Base-by-base conservation (phyloP, 2,329 filamentous ascomycete species). In the Monosporascus sp. region DNA sequence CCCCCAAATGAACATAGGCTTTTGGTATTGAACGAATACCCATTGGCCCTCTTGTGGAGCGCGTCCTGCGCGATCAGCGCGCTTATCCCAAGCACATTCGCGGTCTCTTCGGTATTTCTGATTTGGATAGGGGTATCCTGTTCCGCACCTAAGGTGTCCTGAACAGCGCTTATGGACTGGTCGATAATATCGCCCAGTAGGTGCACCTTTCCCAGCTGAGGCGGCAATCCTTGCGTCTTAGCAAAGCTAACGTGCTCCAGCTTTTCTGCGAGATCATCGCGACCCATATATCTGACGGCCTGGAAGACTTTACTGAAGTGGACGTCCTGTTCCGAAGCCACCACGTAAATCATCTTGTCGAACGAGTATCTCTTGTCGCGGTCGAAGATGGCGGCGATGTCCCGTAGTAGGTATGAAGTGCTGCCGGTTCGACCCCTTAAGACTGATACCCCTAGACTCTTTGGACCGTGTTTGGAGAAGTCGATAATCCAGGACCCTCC, bases 1-100 rank as follows among this genome's bases (percentile, higher is more conserved):
- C 89, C 89, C 72, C 94, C 89, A 60, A 92, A 92, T 3, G 86
- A 89, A 7, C 85, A 88, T 87, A 94, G 92, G 60, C 82, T 80
- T 55, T 90, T 84, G 78, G 91, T 85, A 73, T 92, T 86, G 72
- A 93, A 92, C 53, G 80, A 77, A 67, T 85, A 86, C 71, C 49
- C 47, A 7, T 48, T 53, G 1, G 49, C 20, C 20, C 60, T 45
- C 45, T 84, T 84, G 70, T 84, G 84, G 69, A 84, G 80, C 64
- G 40, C 49, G 47, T 57, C 54, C 40, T 62, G 52, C 35, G 59
- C 49, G 17, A 59, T 49, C 31, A 61, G 54, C 16, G 55, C 54
- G 31, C 55, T 52, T 35, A 49, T 37, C 11, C 53, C 46, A 27
- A 55, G 51, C 2, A 55, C 27, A 44, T 59, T 51, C 45, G 58